Evolutionary conservation across 805 yeast species (phyloP).

Genomic region (Spathaspora passalidarum): DNA sequence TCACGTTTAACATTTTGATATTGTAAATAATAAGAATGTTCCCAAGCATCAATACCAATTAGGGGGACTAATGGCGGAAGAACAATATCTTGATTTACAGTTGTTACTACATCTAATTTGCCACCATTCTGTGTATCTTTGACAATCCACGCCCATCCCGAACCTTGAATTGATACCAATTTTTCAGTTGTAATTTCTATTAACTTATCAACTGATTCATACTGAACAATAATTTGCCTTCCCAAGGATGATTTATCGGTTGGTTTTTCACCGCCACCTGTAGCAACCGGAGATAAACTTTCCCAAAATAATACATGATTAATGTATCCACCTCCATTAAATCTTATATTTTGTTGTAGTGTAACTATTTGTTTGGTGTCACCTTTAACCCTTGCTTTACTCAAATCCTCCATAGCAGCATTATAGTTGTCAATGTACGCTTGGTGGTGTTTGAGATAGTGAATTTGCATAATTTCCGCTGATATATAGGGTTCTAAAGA

Average conservation of each 20-base stretch:
- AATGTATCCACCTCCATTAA: slow-evolving; percentile 89
- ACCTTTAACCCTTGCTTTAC: slow-evolving; percentile 58
- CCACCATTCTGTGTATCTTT: slow-evolving; percentile 70
- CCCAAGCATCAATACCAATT: slow-evolving; percentile 94
- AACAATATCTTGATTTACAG: slow-evolving; percentile 85
- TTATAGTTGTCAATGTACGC: slow-evolving; percentile 87
- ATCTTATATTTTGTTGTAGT: slow-evolving; percentile 73
- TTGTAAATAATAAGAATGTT: slow-evolving; percentile 92
- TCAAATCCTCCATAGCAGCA: slow-evolving; percentile 68
- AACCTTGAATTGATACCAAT: slow-evolving; percentile 87
- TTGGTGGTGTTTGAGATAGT: slow-evolving; percentile 89
- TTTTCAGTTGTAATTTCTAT: slow-evolving; percentile 54
- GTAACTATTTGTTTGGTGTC: slow-evolving; percentile 59
- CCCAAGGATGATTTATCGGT: slow-evolving; percentile 50
- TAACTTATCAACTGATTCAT: slow-evolving; percentile 71
- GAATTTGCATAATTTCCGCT: slow-evolving; percentile 82
- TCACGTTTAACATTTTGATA: slow-evolving; percentile 89
- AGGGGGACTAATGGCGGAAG: slow-evolving; percentile 67
- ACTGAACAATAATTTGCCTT: slow-evolving; percentile 58
- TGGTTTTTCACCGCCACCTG: slow-evolving; percentile 72
- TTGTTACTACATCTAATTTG: slow-evolving; percentile 74
- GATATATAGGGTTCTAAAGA: slow-evolving; percentile 86
- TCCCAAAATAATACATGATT: slow-evolving; percentile 89
- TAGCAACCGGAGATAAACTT: slow-evolving; percentile 71
- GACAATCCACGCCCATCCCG: slow-evolving; percentile 93